Evolutionary conservation across 2,329 filamentous ascomycete species (phyloP), one percentile per base, ranked within the genome.

Genomic region (Neonectria ditissima): DNA sequence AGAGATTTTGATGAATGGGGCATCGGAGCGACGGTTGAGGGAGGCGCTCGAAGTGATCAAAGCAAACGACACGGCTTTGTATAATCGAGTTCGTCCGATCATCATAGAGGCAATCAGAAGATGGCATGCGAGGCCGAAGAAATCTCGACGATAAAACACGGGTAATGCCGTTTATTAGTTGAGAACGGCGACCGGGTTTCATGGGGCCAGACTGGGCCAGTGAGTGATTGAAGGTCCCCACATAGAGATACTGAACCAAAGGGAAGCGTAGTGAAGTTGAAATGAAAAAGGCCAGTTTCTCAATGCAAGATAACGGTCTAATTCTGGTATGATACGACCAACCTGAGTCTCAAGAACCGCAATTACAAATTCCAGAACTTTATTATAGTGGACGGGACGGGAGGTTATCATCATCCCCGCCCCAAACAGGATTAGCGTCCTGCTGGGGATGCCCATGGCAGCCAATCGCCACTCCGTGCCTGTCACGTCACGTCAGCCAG

Each of bases 1-100:
- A 26, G 68, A 69, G 16, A 72, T 72, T 62, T 60, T 68, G 60
- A 68, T 53, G 30, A 63, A 64, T 11, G 68, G 70, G 52, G 59
- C 58, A 41, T 59, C 65, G 10, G 70, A 72, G 43, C 61, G 53
- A 34, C 58, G 57, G 6, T 37, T 72, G 26, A 32, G 59, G n/a
- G 63, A 71, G 45, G 68, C 70, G 28, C 65, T 72, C 11, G 47
- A 59, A 18, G 65, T 72, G 55, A 55, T 72, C 28, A 63, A 59
- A 30, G 60, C 65, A 28, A 68, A 69, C 41, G 65, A 72, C 26
- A 18, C 20, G 7, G 56, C 18, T 20, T 72, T 68, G 70, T 57
- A 67, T 63, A 61, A 66, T 28, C 59, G 61, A 18, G 59, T 69
- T 43, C 63, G 52, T 51, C 48, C 67, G 28, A 45, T 68, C 51